phyloP scores from a whole-genome alignment of 2,329 filamentous ascomycete species.

The Aspergillus ochraceus region DNA sequence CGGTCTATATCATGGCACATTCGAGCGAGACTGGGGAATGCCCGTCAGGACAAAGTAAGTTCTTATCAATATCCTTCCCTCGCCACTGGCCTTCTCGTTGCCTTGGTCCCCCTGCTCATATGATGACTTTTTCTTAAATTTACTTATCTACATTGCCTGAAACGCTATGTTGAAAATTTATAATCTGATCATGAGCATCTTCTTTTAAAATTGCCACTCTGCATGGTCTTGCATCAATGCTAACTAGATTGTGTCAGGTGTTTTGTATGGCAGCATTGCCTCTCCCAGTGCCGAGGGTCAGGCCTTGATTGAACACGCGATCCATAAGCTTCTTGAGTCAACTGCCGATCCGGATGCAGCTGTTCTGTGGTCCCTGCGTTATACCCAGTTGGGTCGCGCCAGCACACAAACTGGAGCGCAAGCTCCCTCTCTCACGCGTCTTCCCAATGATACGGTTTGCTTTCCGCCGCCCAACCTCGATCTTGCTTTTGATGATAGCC shows the following conservation, averaged over 20 bases:
- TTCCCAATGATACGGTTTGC: slow-evolving; percentile 49
- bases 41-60: slow-evolving; percentile 86
- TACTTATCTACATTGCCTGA: slow-evolving; percentile 99
- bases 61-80: no score
- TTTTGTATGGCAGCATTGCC: slow-evolving; percentile 57
- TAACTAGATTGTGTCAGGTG: slow-evolving; percentile 49
- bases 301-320: slow-evolving; percentile 40
- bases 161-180: slow-evolving; percentile 83
- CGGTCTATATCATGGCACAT: slow-evolving; percentile 68
- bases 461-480: slow-evolving; percentile 63
- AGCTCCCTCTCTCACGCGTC: slow-evolving; percentile 15
- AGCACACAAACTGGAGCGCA: slow-evolving; percentile 13
- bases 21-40: slow-evolving; percentile 93
- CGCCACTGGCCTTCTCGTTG: slow-evolving; percentile 12
- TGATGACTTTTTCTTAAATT: slow-evolving; percentile 71
- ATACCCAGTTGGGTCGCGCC: slow-evolving; percentile 46
- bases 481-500: slow-evolving; percentile 71
- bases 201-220: slow-evolving; percentile 19
- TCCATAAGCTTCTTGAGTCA: slow-evolving; percentile 44
- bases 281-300: slow-evolving; percentile 37
- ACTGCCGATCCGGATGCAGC: slow-evolving; percentile 30
- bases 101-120: slow-evolving; percentile 46
- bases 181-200: slow-evolving; percentile 68
- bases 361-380: slow-evolving; percentile 55
- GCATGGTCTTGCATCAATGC: slow-evolving; percentile 25